Percentiles rank a stretch among this genome's conserved stretches.
Conservation (phyloP, 129 eudicot species). For the Helianthus annuus region HanXRQr2.0-SUNRISE NC_035437.2:85437494-85437993, state of each 20-base stretch:
- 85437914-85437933: too few relatives aligned
- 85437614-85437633: constrained; percentile 92
- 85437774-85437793: constrained; percentile 45
- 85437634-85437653: constrained; percentile 54
- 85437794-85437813: constrained; percentile 70
- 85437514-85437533: constrained; percentile 75
- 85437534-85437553: constrained; percentile 35
- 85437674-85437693: constrained; percentile 90
- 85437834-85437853: background rate
- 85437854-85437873: too few relatives aligned
- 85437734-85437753: constrained; percentile 55
- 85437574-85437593: constrained; percentile 48
- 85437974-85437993: too few relatives aligned
- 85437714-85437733: constrained; percentile 55
- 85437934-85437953: too few relatives aligned
- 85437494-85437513: constrained; percentile 95
- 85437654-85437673: constrained; percentile 96
- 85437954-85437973: too few relatives aligned
- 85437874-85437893: too few relatives aligned
- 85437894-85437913: too few relatives aligned
- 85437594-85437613: constrained; percentile 75
- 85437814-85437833: constrained; percentile 48
- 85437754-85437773: constrained; percentile 37
- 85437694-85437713: constrained; percentile 66
- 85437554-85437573: constrained; percentile 41